Base-by-base conservation (phyloP, 257 asterid genomes). In the Petrea volubilis region DNA sequence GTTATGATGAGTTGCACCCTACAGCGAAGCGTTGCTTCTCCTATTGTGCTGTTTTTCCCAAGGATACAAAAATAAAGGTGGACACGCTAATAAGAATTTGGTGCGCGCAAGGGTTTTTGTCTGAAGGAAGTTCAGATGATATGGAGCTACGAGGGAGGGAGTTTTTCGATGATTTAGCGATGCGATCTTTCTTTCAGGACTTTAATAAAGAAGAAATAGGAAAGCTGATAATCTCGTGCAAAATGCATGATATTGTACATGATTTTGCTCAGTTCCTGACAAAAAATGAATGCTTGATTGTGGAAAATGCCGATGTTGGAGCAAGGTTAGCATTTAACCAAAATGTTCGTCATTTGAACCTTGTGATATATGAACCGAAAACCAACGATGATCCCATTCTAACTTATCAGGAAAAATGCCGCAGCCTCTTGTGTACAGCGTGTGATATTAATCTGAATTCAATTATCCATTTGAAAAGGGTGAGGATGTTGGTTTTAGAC, bases 101-200 rank as follows among this genome's bases (percentile, higher is more conserved):
- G 88, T 80, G 65, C 77, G 88, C 83, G 0, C 84, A 75, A 17
- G 82, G 76, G 18, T 80, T 72, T 73, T 72, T 83, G 20, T 11
- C 43, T 21, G 9, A 8, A n/a, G 71, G 61, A 17, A 47, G 3
- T 3, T 2, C 27, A 40, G 63, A 46, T 15, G 72, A 67, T 4
- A 43, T 53, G 72, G 88, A 80, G 44, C 24, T 18, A 5, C 62
- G 1, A 59, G 86, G 86, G n/a, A 28, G 53, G 18, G 69, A 63
- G 7, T 64, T 29, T 44, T 50, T 71, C n/a, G 57, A 77, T 5
- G 24, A 70, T 24, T 38, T 77, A 53, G 70, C 53, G 0, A 43
- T 3, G 10, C 64, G 60, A 7, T 71, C 59, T 25, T 57, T 77
- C 41, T 77, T 77, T 12, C 73, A 50, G 8, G 75, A 68, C 7